These are phyloP conservation scores for Fusarium tjaetaba DNA, from an alignment of 2,329 filamentous ascomycete species.

Conservation along the genomic window DNA sequence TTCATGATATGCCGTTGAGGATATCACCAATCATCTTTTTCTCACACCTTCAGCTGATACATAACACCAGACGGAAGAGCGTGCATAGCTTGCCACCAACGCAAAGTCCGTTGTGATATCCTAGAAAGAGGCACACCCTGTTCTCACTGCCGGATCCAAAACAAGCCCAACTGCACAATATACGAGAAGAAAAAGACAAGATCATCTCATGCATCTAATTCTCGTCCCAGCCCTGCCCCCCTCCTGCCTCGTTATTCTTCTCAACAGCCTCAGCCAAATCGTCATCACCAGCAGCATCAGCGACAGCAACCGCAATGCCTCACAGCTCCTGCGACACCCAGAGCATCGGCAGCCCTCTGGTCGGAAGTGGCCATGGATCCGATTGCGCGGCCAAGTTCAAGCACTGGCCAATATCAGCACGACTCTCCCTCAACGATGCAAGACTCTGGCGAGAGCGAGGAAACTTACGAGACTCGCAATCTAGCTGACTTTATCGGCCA, in stretches of 20 bases:
- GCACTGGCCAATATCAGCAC: slow-evolving; percentile 7
- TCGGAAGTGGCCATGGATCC: slow-evolving; percentile 7
- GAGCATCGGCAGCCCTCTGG: slow-evolving; percentile 18
- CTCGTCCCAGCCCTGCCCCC: slow-evolving; percentile 48
- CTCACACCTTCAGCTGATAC: not conserved
- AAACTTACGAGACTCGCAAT: slow-evolving; percentile 54
- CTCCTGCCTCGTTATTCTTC: slow-evolving; percentile 57
- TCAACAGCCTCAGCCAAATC: slow-evolving; percentile 22
- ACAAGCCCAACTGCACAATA: slow-evolving; percentile 55
- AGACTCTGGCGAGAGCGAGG: slow-evolving; percentile 42
- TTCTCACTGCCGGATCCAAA: slow-evolving; percentile 57
- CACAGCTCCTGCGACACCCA: slow-evolving; percentile 38
- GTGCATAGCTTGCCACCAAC: slow-evolving; percentile 59
- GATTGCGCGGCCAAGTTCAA: slow-evolving; percentile 22
- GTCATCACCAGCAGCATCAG: not conserved
- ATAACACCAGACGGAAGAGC: slow-evolving; percentile 49
- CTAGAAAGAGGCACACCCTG: slow-evolving; percentile 58
- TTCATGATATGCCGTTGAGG: not conserved
- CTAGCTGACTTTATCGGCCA: slow-evolving; percentile 62
- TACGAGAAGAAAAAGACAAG: slow-evolving; percentile 60
- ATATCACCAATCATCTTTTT: not conserved
- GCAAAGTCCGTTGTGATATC: slow-evolving; percentile 63
- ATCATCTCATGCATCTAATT: slow-evolving; percentile 44
- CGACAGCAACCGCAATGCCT: slow-evolving; percentile 44
- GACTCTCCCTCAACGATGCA: slow-evolving; percentile 24